A percentile compares a stretch with the other conserved stretches of the same genome.
Evolutionary conservation across 2,329 filamentous ascomycete genomes (phyloP).

Genomic region (Phaeosphaeriaceae sp.): DNA sequence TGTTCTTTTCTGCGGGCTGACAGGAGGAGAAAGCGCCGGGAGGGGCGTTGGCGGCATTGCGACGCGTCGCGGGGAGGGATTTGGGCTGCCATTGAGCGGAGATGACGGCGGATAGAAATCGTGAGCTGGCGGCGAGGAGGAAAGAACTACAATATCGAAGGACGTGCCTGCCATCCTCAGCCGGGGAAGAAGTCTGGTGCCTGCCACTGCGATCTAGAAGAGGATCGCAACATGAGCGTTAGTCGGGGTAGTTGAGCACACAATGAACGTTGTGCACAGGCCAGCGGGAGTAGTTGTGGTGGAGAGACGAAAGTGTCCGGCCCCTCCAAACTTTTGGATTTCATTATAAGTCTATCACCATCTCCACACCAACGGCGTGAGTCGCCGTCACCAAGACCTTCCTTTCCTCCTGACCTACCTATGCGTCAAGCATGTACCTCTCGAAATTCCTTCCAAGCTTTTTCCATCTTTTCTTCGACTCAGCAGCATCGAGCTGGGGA

Average conservation of each 20-base stretch:
- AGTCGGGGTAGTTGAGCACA: slow-evolving; percentile 7
- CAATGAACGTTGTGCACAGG: slow-evolving; percentile 1
- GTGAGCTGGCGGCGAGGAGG: slow-evolving; percentile 41
- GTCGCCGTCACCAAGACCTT: neutral
- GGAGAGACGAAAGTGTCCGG: neutral
- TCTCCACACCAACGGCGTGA: neutral
- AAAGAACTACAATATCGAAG: slow-evolving; percentile 37
- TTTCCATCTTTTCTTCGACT: neutral
- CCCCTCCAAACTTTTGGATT: neutral
- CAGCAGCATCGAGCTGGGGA: neutral
- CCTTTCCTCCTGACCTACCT: neutral
- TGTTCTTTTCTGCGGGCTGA: slow-evolving; percentile 18
- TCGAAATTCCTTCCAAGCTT: neutral
- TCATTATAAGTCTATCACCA: neutral
- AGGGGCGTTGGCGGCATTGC: slow-evolving; percentile 32
- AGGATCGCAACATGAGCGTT: slow-evolving; percentile 5
- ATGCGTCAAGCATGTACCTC: neutral
- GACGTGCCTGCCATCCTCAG: slow-evolving; percentile 32
- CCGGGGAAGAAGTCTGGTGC: slow-evolving; percentile 11
- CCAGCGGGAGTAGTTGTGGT: neutral
- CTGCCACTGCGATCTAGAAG: slow-evolving; percentile 12
- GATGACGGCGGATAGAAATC: slow-evolving; percentile 16
- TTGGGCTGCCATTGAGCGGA: slow-evolving; percentile 22
- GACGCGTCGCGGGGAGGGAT: slow-evolving; percentile 35
- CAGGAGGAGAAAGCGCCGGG: slow-evolving; percentile 29